These are phyloP conservation scores for Phytophthora niederhauseri DNA, from an alignment of 352 stramenopile species.

Conservation along the genomic window DNA sequence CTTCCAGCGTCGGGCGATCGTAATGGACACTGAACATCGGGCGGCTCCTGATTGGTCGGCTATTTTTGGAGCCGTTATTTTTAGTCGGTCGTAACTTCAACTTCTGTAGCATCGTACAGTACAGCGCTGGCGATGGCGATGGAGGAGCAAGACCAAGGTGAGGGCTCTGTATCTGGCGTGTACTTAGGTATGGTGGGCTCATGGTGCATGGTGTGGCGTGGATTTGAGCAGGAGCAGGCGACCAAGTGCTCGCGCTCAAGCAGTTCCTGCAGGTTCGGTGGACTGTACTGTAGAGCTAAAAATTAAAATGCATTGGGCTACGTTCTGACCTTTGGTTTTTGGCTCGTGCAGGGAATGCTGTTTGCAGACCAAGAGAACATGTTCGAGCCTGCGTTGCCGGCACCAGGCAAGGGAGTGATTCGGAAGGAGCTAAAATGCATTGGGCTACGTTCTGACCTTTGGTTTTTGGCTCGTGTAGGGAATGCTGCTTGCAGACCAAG, in stretches of 20 bases:
- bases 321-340: not conserved
- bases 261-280: conserved; percentile 30
- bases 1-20: conserved; percentile 1
- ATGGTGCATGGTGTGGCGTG: not conserved
- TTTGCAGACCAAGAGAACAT: conserved; percentile 13
- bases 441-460: no score
- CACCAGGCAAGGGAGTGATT: conserved; percentile 15
- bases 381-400: not conserved
- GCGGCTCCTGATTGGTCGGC: conserved; percentile 26
- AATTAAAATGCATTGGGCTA: not conserved
- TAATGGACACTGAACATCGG: conserved; percentile 6
- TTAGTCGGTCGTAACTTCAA: conserved; percentile 36
- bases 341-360: conserved; percentile 22
- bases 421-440: no score
- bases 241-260: conserved; percentile 68
- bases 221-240: conserved; percentile 42
- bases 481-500: conserved; percentile 20
- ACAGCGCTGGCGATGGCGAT: not conserved
- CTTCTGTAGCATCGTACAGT: not conserved
- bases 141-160: conserved; percentile 19
- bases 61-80: conserved; percentile 25
- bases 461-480: conserved; percentile 10
- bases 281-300: not conserved
- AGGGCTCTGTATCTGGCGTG: not conserved
- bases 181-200: not conserved